Evolutionary conservation across 495 filamentous ascomycete species (phyloP), one percentile per base, ranked within the genome.

Genomic region (Xylaria sp.): DNA sequence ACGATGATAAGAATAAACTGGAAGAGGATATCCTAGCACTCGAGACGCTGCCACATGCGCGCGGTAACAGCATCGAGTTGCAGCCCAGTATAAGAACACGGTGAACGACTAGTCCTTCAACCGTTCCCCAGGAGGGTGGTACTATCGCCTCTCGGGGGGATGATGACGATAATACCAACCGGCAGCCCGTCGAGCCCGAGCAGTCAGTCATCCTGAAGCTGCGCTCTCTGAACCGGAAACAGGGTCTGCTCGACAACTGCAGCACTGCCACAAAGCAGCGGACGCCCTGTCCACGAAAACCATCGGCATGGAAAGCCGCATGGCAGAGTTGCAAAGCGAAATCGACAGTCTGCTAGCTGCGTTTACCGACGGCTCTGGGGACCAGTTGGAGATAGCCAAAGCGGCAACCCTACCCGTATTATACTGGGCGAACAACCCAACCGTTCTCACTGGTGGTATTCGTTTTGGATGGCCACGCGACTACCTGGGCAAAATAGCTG

Each of bases 381-480:
- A 68, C 35, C 33, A 43, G 19, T 46, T 70, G 19, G 53, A 37
- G 37, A 68, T 43, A n/a, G 53, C 40, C 40, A 68, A 68, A 65
- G 46, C 33, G 62, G 75, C 69, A 24, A 76, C 52, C 33, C 46
- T 33, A 31, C 76, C 70, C n/a, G 24, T 57, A 5, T 86, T 81
- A 66, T 76, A 73, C 61, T 73, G 75, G 26, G 67, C 61, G 29
- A 68, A 65, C 1, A 87, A 89, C 62, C 87, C 87, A 5, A 87
- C 85, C 5, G 14, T 88, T 0, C 69, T 83, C 0, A 61, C 88
- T 5, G 81, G 77, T 0, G 84, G 82, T 7, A 74, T 88, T 24
- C 63, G 78, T 8, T 67, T 79, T 2, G 84, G 82, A 8, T 88
- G 85, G 85, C 80, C 81, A 1, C 14, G 35, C 1, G 85, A 88